Base-by-base conservation (phyloP, 495 filamentous ascomycete genomes). In the Penicillium soppii region DNA sequence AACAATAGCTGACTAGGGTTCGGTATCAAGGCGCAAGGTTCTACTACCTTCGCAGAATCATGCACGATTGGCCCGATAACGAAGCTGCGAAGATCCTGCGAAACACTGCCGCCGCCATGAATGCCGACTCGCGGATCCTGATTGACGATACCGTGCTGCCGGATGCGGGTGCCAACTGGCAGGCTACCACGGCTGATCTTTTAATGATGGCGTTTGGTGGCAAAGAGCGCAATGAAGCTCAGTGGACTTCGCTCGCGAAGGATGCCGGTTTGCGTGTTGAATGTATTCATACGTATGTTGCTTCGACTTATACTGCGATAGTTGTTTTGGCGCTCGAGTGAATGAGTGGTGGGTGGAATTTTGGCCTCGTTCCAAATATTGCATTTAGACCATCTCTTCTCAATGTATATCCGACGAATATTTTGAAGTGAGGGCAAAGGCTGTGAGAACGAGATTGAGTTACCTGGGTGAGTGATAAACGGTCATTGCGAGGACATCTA, bases 111-210 rank as follows among this genome's bases (percentile, higher is more conserved):
- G 37, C 52, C 7, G 64, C 59, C 2, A 75, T 77, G 74, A 35
- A 47, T 1, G 16, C 50, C 3, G 64, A 70, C n/a, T 73, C 71
- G 1, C 51, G 60, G 5, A 56, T 79, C 22, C 45, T 76, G 16
- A 64, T 79, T 29, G 69, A 73, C 44, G 73, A 79, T 7, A 51
- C 60, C 7, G 65, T 76, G 2, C 19, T 77, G 39, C 67, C 72
- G 0, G 56, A 76, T 33, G 58, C 54, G 7, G 62, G 59, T 0
- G 66, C 63, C 0, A 56, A 64, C n/a, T 67, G 54, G 56, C 58
- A 58, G 33, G 53, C 57, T 1, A 61, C 65, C 1, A 48, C 63
- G 54, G 47, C 61, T 0, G 74, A 78, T 57, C 21, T 79, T 2
- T 40, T 53, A 0, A 68, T 76, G 71, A 70, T 77, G 65, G 43